These are phyloP conservation scores for Polyporus arcularius DNA, from an alignment of 768 basidiomycete species.

Conservation along the genomic window DNA sequence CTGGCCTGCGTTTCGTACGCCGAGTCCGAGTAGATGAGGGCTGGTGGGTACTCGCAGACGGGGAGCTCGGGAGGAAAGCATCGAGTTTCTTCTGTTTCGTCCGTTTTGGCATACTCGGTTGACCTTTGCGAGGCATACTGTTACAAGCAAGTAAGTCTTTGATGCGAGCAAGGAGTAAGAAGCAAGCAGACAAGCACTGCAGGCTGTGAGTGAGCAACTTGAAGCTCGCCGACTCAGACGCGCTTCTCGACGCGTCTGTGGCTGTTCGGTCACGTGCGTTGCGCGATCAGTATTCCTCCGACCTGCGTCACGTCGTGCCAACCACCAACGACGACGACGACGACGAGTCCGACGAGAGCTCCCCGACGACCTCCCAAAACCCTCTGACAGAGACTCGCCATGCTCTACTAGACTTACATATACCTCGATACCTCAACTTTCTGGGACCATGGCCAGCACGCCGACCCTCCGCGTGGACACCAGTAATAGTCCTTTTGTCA, in stretches of 20 bases:
- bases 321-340: no score
- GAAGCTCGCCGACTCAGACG: background rate
- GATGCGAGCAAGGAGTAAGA: background rate
- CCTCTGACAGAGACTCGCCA: no score
- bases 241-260: slow-evolving; percentile 14
- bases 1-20: background rate
- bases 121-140: slow-evolving; percentile 25
- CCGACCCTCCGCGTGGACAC: slow-evolving; percentile 25
- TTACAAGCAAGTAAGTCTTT: background rate
- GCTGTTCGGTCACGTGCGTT: slow-evolving; percentile 4
- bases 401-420: no score
- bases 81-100: slow-evolving; percentile 49
- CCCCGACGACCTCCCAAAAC: no score
- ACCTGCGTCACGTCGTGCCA: background rate
- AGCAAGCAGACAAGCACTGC: background rate
- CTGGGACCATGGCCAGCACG: background rate
- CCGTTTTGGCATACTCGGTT: slow-evolving; percentile 26
- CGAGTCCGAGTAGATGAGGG: slow-evolving; percentile 3
- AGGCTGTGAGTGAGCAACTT: background rate
- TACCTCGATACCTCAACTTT: no score
- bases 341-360: no score
- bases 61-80: slow-evolving; percentile 33
- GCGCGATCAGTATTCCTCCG: background rate
- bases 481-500: background rate
- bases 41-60: slow-evolving; percentile 19